A percentile compares a stretch with the other conserved stretches of the same genome.
Conservation (phyloP, 148 eudicot species). For the Talinum fruticosum region DNA sequence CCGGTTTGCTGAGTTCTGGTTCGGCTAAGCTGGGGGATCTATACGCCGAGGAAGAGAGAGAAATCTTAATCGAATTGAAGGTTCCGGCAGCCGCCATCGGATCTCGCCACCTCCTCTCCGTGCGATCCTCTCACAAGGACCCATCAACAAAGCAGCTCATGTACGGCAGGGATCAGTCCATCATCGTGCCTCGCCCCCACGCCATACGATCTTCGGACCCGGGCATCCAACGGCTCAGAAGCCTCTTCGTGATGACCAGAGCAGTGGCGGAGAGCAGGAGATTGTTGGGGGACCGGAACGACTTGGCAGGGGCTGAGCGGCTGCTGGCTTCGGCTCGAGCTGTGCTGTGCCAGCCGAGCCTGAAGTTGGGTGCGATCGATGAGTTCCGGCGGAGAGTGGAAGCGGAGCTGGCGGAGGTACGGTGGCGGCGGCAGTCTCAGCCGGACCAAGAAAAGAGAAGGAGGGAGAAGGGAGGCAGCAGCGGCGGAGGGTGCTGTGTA, state of each 20-base stretch:
- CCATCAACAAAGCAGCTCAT: conserved; percentile 49
- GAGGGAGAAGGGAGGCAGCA: conserved; percentile 25
- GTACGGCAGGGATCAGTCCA: conserved; percentile 49
- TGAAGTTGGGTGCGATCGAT: conserved; percentile 32
- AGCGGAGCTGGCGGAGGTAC: conserved; percentile 59
- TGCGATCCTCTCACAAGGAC: conserved; percentile 56
- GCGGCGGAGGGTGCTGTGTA: conserved; percentile 25
- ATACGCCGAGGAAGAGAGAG: conserved; percentile 67
- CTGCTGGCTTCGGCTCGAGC: conserved; percentile 69
- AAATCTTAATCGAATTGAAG: conserved; percentile 59
- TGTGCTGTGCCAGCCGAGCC: conserved; percentile 49
- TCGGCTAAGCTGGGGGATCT: conserved; percentile 59
- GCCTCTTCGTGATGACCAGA: conserved; percentile 57
- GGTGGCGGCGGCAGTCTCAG: conserved; percentile 42
- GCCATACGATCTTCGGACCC: conserved; percentile 57
- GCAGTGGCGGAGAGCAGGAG: conserved; percentile 83
- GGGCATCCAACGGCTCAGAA: conserved; percentile 59
- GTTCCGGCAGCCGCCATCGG: conserved; percentile 56
- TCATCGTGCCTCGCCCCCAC: conserved; percentile 62
- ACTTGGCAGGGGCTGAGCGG: conserved; percentile 58
- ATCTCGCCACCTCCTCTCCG: conserved; percentile 61
- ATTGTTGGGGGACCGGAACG: conserved; percentile 44
- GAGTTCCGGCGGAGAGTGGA: conserved; percentile 54
- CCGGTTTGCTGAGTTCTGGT: conserved; percentile 40
- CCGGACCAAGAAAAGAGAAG: conserved; percentile 15